Percentiles rank a stretch among this genome's conserved stretches.
Conservation (phyloP, 2,329 filamentous ascomycete species). For the Chrysosporium queenslandicum region DNA sequence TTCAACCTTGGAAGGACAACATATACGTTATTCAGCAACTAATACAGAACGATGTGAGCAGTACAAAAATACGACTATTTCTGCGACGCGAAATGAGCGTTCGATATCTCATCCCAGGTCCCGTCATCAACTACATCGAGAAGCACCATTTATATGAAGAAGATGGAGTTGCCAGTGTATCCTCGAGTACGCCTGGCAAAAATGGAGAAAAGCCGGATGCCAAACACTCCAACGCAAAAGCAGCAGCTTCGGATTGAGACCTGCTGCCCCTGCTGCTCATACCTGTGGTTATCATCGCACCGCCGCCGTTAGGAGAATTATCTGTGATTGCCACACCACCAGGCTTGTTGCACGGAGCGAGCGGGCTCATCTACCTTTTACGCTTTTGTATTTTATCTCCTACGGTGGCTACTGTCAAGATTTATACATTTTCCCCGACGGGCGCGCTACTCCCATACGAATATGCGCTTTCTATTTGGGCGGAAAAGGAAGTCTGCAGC, state of each 20-base stretch:
- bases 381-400: not conserved
- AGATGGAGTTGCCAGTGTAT: conserved; percentile 21
- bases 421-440: not conserved
- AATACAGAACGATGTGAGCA: conserved; percentile 76
- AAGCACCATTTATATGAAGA: conserved; percentile 57
- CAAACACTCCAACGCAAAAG: not conserved
- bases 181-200: not conserved
- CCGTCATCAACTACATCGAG: conserved; percentile 65
- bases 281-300: no score
- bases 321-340: not conserved
- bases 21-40: conserved; percentile 82
- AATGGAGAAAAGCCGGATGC: not conserved
- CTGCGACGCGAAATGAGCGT: conserved; percentile 72
- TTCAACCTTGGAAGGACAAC: conserved; percentile 75
- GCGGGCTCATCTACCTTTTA: not conserved
- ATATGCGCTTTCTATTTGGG: not conserved
- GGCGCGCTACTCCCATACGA: not conserved
- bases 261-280: no score
- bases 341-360: not conserved
- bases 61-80: conserved; percentile 71
- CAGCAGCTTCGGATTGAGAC: not conserved
- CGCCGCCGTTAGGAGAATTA: no score
- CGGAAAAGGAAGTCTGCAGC: not conserved
- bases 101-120: conserved; percentile 62
- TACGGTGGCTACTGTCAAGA: not conserved